Evolutionary conservation across 352 stramenopile species (phyloP).

Genomic region (Phytopythium aichiense): DNA sequence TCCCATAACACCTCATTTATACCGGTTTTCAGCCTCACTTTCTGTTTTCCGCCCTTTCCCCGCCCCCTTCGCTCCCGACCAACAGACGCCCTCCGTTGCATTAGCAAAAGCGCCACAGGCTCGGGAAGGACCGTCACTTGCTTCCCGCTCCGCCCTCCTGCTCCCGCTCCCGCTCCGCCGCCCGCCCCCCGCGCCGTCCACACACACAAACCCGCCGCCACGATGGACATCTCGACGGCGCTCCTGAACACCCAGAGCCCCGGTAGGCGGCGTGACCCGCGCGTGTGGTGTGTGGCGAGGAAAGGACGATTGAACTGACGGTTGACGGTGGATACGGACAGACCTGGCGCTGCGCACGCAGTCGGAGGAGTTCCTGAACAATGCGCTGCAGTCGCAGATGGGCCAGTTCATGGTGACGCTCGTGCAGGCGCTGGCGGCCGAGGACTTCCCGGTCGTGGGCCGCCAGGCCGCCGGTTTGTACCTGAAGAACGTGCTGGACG

Average conservation of each 20-base stretch:
- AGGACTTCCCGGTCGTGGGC: constrained; percentile 74
- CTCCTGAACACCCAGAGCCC: constrained; percentile 79
- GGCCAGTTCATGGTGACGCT: constrained; percentile 83
- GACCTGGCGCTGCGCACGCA: constrained; percentile 72
- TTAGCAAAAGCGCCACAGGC: background rate
- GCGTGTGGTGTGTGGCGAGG: background rate
- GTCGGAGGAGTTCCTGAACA: constrained; percentile 81
- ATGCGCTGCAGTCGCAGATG: constrained; percentile 75
- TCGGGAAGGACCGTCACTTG: background rate
- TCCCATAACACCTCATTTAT: no score
- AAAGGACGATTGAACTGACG: background rate
- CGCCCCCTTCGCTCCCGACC: background rate
- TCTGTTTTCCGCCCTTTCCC: background rate
- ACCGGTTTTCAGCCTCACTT: background rate
- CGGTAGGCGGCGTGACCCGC: constrained; percentile 21
- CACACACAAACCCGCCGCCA: background rate
- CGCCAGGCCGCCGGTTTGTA: constrained; percentile 80
- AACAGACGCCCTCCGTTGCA: background rate
- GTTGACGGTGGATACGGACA: constrained; percentile 11
- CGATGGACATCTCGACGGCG: constrained; percentile 79
- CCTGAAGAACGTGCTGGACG: constrained; percentile 85
- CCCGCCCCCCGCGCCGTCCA: background rate
- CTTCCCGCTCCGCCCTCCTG: background rate
- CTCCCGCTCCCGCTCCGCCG: no score
- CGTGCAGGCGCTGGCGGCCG: constrained; percentile 66